Evolutionary conservation across 129 eudicot species (phyloP).

Genomic region (Saussurea involucrata): DNA sequence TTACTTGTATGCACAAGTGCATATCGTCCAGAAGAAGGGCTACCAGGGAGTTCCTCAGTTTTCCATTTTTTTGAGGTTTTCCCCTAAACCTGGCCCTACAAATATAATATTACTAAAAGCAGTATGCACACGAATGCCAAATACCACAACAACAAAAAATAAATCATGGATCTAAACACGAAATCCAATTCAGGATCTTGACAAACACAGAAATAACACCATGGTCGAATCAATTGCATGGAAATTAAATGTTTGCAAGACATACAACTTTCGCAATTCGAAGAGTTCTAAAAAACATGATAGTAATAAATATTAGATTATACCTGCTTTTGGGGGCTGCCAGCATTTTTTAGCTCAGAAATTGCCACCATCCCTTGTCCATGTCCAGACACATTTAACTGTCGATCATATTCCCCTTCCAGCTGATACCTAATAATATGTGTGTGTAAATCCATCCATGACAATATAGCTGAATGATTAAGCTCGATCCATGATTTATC

Average conservation of each 20-base stretch:
- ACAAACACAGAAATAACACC: not conserved
- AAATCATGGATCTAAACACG: not conserved
- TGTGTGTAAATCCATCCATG: not conserved
- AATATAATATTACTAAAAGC: not conserved
- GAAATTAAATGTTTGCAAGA: not conserved
- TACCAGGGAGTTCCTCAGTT: too few species aligned
- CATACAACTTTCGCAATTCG: not conserved
- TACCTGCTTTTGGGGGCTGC: constrained; percentile 59
- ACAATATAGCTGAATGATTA: not conserved
- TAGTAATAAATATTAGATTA: not conserved
- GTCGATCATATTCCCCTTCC: constrained; percentile 47
- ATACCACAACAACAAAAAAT: not conserved
- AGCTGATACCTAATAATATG: constrained; percentile 42
- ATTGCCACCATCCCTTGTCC: constrained; percentile 48
- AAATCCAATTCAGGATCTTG: not conserved
- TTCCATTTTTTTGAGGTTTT: too few species aligned
- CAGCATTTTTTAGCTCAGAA: constrained; percentile 47
- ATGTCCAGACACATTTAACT: constrained; percentile 35
- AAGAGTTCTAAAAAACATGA: not conserved
- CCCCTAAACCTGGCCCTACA: too few species aligned
- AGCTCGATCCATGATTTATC: not conserved
- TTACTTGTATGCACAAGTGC: too few species aligned
- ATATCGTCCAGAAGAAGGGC: too few species aligned
- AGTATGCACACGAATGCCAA: not conserved
- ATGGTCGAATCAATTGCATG: not conserved